These are phyloP conservation scores for Phanerodontia chrysosporium DNA, from an alignment of 768 basidiomycete genomes.

Conservation along the genomic window DNA sequence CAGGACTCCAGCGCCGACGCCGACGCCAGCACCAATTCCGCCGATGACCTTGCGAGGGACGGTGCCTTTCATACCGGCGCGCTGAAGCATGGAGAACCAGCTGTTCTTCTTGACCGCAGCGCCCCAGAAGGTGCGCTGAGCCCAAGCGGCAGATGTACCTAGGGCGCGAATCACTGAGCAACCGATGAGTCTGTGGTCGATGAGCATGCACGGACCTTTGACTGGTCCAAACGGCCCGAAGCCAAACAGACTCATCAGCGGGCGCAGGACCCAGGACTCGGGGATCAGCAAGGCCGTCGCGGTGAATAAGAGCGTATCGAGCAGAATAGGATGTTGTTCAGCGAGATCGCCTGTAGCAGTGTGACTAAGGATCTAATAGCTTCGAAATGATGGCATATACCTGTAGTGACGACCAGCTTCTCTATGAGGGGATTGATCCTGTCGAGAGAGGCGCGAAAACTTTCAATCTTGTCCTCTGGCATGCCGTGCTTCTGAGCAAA, in stretches of 20 bases:
- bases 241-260: conserved; percentile 31
- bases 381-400: background rate
- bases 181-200: background rate
- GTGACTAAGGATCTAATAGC: background rate
- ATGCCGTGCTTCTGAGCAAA: conserved; percentile 22
- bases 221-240: conserved; percentile 16
- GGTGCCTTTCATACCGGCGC: conserved; percentile 25
- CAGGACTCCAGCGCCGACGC: background rate
- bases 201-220: background rate
- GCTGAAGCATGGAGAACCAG: conserved; percentile 31
- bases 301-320: conserved; percentile 22
- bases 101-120: conserved; percentile 27
- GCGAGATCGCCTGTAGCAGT: conserved; percentile 29
- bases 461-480: conserved; percentile 16
- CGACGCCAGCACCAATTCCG: background rate
- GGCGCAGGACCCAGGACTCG: conserved; percentile 28
- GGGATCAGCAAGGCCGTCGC: conserved; percentile 25
- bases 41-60: background rate
- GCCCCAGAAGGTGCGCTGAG: conserved; percentile 33
- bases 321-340: conserved; percentile 32
- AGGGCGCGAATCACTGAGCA: background rate
- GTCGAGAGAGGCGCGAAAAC: conserved; percentile 18
- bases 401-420: background rate
- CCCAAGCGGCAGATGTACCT: conserved; percentile 35
- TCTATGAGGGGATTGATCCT: conserved; percentile 23